Percentiles rank a stretch among this genome's conserved stretches.
These are phyloP conservation scores for Leishmania martiniquensis DNA, from an alignment of 208 protist species.

Conservation along the genomic window DNA sequence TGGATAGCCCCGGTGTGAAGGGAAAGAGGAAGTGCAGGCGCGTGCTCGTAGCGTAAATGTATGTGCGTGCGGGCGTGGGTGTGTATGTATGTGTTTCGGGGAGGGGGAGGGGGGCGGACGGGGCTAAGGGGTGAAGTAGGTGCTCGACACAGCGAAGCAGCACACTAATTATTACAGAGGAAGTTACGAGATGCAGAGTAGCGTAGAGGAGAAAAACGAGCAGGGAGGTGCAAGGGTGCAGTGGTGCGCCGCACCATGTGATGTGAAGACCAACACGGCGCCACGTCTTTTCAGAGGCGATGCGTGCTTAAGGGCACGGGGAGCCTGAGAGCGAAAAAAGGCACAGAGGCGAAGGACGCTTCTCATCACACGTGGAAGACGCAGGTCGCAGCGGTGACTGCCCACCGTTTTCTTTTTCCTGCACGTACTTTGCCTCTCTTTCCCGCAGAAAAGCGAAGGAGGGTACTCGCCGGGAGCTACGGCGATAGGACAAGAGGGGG, in stretches of 20 bases:
- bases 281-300: background rate
- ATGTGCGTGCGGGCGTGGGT: too few relatives aligned
- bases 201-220: background rate
- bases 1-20: background rate
- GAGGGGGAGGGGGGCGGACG: background rate
- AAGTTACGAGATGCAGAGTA: background rate
- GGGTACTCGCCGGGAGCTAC: background rate
- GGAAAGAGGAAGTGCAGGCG: background rate
- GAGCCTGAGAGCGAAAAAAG: background rate
- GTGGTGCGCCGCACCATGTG: background rate
- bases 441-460: background rate
- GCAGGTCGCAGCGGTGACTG: background rate
- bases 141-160: background rate
- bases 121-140: background rate
- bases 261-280: background rate
- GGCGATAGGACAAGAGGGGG: background rate
- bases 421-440: too few relatives aligned
- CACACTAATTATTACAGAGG: background rate
- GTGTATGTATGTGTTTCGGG: background rate
- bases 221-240: background rate
- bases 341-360: background rate
- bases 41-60: too few relatives aligned
- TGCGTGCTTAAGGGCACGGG: background rate
- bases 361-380: background rate
- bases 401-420: background rate